Evolutionary conservation across 2,329 filamentous ascomycete genomes (phyloP), one percentile per base, ranked within the genome.

Genomic region (Fusarium pseudocircinatum): DNA sequence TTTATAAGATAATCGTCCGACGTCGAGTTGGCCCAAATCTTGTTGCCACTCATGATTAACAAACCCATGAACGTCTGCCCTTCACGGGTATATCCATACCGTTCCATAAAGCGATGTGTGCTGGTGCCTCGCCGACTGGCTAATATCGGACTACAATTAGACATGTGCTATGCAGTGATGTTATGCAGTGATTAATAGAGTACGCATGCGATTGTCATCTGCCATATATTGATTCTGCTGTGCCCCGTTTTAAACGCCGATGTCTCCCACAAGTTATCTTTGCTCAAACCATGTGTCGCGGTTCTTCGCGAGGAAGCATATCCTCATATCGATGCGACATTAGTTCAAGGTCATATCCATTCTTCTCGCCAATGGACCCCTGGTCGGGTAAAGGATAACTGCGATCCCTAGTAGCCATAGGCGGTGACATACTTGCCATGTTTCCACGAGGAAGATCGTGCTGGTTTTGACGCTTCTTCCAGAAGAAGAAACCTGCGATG

Each of bases 271-370:
- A 50, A 52, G 39, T 36, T 53, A 52, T 36, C 54, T 77, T 52
- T 54, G 37, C 54, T 78, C 66, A 85, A 15, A 85, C 82, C 80
- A 84, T 82, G 22, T 79, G 83, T 77, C 83, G 82, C 16, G 88
- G 88, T 52, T 85, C 83, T 67, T 85, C 82, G 49, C 87, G 82
- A 34, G 87, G 87, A 28, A 87, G 75, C 87, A 89, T 87, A 70
- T 90, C 88, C 78, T 90, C 88, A 71, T 90, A 90, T 46, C 87
- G 84, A 67, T 86, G 84, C 7, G 87, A 84, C 67, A 85, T 85
- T 76, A 85, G 81, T 72, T 90, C 87, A 47, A 89, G 82, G 52
- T 87, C 86, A 52, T 81, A 79, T 16, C 81, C 81, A 49, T 82
- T 79, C 61, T 85, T 83, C 64, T 82, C 80, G 26, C 77, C 78